Evolutionary conservation across 2,329 filamentous ascomycete genomes (phyloP).

Genomic region (Ophiostoma australiae): DNA sequence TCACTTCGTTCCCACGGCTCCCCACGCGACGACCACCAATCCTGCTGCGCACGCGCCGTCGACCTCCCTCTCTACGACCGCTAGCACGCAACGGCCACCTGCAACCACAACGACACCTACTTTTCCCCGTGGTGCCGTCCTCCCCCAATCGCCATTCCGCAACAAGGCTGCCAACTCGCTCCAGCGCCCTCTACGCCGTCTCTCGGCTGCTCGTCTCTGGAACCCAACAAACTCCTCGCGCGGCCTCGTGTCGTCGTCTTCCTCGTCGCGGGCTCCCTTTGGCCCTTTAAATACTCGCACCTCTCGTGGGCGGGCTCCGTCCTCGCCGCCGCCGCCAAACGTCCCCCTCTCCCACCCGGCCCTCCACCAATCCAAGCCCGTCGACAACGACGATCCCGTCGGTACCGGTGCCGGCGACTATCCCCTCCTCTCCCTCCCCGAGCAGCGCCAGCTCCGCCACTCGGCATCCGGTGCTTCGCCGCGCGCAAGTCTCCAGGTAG

Average conservation of each 20-base stretch:
- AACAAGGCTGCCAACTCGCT: conserved; percentile 36
- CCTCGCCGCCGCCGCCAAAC: conserved; percentile 50
- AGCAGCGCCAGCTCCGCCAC: conserved; percentile 46
- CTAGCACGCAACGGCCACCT: conserved; percentile 12
- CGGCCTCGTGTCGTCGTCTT: conserved; percentile 29
- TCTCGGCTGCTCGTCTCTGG: conserved; percentile 52
- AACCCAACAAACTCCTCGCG: conserved; percentile 57
- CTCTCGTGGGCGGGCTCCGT: conserved; percentile 44
- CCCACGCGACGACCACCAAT: conserved; percentile 36
- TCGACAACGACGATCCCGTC: conserved; percentile 37
- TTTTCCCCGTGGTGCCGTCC: conserved; percentile 20
- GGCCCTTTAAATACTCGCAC: neutral
- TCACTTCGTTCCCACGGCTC: conserved; percentile 45
- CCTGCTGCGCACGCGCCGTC: conserved; percentile 23
- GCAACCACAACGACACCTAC: neutral
- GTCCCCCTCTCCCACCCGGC: conserved; percentile 46
- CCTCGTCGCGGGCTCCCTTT: conserved; percentile 11
- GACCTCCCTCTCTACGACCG: neutral
- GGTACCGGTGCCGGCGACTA: conserved; percentile 43
- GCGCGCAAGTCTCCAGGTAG: conserved; percentile 49
- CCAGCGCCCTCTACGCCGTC: conserved; percentile 35
- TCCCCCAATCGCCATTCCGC: conserved; percentile 42
- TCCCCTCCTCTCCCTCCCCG: conserved; percentile 48
- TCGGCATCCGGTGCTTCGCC: conserved; percentile 34
- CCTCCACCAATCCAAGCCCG: conserved; percentile 34